Conservation (phyloP, 805 yeast genomes). For the Diddensiella santjacobensis region DNA sequence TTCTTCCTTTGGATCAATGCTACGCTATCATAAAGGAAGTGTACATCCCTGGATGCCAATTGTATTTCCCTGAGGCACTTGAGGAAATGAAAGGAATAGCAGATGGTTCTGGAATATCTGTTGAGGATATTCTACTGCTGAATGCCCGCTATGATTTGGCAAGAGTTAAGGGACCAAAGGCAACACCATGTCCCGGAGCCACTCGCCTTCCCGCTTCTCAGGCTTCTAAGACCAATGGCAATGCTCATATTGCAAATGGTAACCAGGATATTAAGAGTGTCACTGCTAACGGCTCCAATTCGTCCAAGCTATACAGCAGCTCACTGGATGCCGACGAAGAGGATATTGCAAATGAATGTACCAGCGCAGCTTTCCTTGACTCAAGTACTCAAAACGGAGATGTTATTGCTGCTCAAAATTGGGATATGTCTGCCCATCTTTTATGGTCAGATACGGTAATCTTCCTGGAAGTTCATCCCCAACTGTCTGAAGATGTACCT, state of each 20-base stretch:
- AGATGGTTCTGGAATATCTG: conserved; percentile 3
- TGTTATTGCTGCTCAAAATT: conserved; percentile 6
- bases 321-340: neutral
- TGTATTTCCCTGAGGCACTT: conserved; percentile 3
- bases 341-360: conserved; percentile 8
- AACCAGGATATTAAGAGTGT: too few species aligned
- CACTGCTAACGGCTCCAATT: neutral
- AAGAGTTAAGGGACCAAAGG: conserved; percentile 2
- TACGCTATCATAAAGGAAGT: conserved; percentile 2
- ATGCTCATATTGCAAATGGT: too few species aligned
- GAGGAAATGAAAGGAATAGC: conserved; percentile 10
- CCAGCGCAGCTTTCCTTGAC: conserved; percentile 3
- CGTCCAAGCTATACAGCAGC: too few species aligned
- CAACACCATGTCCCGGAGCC: conserved; percentile 4
- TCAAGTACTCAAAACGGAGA: neutral
- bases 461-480: conserved; percentile 6
- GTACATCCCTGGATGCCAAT: conserved; percentile 3
- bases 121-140: conserved; percentile 7
- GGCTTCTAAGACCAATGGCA: too few species aligned
- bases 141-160: conserved; percentile 7
- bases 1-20: conserved; percentile 5
- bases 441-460: conserved; percentile 3
- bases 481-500: conserved; percentile 5
- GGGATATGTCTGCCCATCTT: conserved; percentile 10
- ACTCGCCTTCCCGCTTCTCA: neutral